Percentiles rank a stretch among this genome's conserved stretches.
These are phyloP conservation scores for Sporisorium iseilematis-ciliati DNA, from an alignment of 1,284 basidiomycete genomes.

Conservation along the genomic window DNA sequence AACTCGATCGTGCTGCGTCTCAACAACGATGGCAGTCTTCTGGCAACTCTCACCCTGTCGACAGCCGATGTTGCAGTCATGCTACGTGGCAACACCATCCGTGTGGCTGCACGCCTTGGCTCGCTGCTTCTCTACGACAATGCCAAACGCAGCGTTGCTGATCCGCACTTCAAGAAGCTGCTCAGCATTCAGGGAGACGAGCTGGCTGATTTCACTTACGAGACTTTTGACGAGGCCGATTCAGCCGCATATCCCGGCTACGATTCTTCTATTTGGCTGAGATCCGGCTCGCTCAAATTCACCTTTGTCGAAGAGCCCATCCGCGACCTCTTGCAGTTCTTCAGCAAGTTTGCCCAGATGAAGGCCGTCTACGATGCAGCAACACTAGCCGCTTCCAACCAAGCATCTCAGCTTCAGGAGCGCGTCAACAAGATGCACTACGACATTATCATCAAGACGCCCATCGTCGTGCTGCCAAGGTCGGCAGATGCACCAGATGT, in stretches of 20 bases:
- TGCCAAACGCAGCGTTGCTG: constrained; percentile 72
- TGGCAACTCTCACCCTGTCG: constrained; percentile 90
- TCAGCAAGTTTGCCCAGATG: constrained; percentile 84
- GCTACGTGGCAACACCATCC: constrained; percentile 80
- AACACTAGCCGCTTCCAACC: constrained; percentile 89
- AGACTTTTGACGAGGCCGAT: constrained; percentile 82
- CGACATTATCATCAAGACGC: constrained; percentile 88
- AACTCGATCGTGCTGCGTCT: constrained; percentile 88
- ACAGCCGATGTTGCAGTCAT: constrained; percentile 90
- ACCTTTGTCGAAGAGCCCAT: constrained; percentile 90
- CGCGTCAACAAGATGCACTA: constrained; percentile 82
- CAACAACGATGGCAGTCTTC: constrained; percentile 79
- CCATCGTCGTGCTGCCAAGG: constrained; percentile 89
- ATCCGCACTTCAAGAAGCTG: constrained; percentile 83
- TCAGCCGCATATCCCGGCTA: constrained; percentile 79
- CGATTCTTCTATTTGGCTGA: constrained; percentile 86
- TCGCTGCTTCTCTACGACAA: constrained; percentile 88
- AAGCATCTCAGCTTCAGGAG: constrained; percentile 78
- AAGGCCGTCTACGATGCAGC: constrained; percentile 92
- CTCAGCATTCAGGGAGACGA: constrained; percentile 95
- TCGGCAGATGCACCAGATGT: constrained; percentile 79
- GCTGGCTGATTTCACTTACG: constrained; percentile 93
- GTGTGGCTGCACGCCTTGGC: constrained; percentile 85
- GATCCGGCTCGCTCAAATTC: constrained; percentile 90
- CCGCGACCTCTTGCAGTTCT: constrained; percentile 85